Evolutionary conservation across 352 stramenopile genomes (phyloP).

Genomic region (Paralagenidium karlingii): DNA sequence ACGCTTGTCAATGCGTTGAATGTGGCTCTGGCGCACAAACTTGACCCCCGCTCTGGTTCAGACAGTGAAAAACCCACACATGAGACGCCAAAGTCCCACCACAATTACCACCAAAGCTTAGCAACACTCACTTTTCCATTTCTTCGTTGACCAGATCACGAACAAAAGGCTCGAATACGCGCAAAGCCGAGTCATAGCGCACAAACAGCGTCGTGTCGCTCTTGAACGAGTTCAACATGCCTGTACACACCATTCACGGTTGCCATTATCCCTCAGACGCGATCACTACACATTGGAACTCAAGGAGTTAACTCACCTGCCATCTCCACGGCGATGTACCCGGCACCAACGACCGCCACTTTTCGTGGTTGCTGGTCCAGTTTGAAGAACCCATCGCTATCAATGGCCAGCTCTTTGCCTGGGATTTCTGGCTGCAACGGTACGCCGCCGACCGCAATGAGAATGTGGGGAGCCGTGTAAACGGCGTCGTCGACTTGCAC

Average conservation of each 20-base stretch:
- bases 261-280: not conserved
- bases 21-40: conserved; percentile 38
- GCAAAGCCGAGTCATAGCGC: conserved; percentile 75
- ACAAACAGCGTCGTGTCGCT: conserved; percentile 87
- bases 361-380: conserved; percentile 84
- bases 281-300: conserved; percentile 1
- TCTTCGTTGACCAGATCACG: conserved; percentile 61
- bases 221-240: conserved; percentile 90
- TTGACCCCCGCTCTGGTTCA: conserved; percentile 17
- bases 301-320: conserved; percentile 31
- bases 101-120: not conserved
- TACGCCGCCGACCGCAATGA: conserved; percentile 91
- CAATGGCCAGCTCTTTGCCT: conserved; percentile 89
- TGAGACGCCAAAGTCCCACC: not conserved
- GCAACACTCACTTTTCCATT: conserved; percentile 30
- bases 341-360: conserved; percentile 90
- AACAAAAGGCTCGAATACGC: conserved; percentile 85
- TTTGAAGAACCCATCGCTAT: conserved; percentile 96
- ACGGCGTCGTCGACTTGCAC: conserved; percentile 63
- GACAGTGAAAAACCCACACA: not conserved
- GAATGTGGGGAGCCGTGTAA: conserved; percentile 86
- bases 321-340: conserved; percentile 97
- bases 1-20: conserved; percentile 75
- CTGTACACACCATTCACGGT: not conserved
- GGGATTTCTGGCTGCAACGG: conserved; percentile 76